Evolutionary conservation across 495 filamentous ascomycete species (phyloP).

Genomic region (Penicillium psychrofluorescens): DNA sequence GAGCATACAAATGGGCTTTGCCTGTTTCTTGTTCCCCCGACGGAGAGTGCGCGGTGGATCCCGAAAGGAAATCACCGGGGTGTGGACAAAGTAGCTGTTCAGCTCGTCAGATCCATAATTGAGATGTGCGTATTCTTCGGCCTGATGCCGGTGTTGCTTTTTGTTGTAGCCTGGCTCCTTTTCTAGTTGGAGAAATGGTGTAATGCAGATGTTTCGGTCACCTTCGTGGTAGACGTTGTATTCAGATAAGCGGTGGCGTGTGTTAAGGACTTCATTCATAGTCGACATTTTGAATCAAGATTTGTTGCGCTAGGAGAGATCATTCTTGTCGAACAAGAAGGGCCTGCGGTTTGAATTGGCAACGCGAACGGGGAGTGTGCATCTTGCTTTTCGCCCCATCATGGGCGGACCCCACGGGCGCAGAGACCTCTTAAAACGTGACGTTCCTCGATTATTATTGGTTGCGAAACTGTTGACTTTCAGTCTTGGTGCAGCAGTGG

Average conservation of each 20-base stretch:
- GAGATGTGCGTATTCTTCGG: background rate
- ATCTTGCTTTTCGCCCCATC: too few relatives aligned
- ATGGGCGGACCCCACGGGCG: too few relatives aligned
- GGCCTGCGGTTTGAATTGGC: too few relatives aligned
- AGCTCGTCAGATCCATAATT: background rate
- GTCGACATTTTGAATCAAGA: constrained; percentile 3
- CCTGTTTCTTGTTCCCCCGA: constrained; percentile 1
- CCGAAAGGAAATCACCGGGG: constrained; percentile 5
- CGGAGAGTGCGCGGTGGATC: constrained; percentile 7
- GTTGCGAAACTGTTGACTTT: too few relatives aligned
- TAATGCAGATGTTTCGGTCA: constrained; percentile 3
- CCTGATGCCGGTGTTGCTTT: background rate
- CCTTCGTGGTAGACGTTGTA: constrained; percentile 12
- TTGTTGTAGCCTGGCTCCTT: constrained; percentile 6
- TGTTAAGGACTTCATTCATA: background rate
- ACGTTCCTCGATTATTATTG: too few relatives aligned
- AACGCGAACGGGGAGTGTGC: too few relatives aligned
- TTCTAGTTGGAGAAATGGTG: constrained; percentile 1
- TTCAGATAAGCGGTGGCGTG: constrained; percentile 2
- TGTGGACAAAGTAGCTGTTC: constrained; percentile 12
- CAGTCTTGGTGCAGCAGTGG: too few relatives aligned
- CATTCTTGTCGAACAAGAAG: background rate
- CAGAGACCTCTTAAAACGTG: too few relatives aligned
- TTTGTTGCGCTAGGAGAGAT: background rate
- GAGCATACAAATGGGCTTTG: constrained; percentile 7